A percentile compares a stretch with the other conserved stretches of the same genome.
These are phyloP conservation scores for Globisporangium splendens DNA, from an alignment of 352 stramenopile genomes.

Conservation along the genomic window DNA sequence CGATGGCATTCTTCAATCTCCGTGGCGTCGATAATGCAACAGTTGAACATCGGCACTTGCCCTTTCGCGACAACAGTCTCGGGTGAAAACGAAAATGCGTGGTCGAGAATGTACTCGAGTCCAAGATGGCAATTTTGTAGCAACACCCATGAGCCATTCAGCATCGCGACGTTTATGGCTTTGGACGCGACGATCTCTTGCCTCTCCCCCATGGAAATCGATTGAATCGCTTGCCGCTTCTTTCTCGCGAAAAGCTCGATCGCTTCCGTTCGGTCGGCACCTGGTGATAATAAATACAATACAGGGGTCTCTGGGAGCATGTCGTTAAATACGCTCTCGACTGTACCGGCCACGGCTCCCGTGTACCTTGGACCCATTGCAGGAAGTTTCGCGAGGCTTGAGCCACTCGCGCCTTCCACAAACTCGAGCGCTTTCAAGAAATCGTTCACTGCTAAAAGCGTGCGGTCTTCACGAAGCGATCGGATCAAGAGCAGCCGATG, in stretches of 20 bases:
- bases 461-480: constrained; percentile 68
- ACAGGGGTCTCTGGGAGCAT: constrained; percentile 65
- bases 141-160: constrained; percentile 78
- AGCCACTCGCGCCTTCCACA: constrained; percentile 37
- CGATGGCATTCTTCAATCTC: constrained; percentile 68
- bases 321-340: constrained; percentile 64
- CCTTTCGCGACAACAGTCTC: constrained; percentile 37
- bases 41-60: constrained; percentile 37
- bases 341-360: constrained; percentile 64
- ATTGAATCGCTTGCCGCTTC: constrained; percentile 60
- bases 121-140: constrained; percentile 81
- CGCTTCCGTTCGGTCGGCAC: constrained; percentile 66
- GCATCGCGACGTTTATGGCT: constrained; percentile 49
- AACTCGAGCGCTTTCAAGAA: constrained; percentile 65
- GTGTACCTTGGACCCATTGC: constrained; percentile 60
- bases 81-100: constrained; percentile 68
- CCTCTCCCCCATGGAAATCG: constrained; percentile 78
- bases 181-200: constrained; percentile 59
- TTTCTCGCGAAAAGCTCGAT: constrained; percentile 70
- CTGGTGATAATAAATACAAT: constrained; percentile 68
- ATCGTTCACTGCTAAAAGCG: constrained; percentile 59
- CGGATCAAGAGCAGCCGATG: constrained; percentile 67
- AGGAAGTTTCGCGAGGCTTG: constrained; percentile 38
- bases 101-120: constrained; percentile 55
- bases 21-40: constrained; percentile 27